Percentiles rank a stretch among this genome's conserved stretches.
phyloP scores from a whole-genome alignment of 2,329 filamentous ascomycete genomes.

The Colletotrichum tropicale region DNA sequence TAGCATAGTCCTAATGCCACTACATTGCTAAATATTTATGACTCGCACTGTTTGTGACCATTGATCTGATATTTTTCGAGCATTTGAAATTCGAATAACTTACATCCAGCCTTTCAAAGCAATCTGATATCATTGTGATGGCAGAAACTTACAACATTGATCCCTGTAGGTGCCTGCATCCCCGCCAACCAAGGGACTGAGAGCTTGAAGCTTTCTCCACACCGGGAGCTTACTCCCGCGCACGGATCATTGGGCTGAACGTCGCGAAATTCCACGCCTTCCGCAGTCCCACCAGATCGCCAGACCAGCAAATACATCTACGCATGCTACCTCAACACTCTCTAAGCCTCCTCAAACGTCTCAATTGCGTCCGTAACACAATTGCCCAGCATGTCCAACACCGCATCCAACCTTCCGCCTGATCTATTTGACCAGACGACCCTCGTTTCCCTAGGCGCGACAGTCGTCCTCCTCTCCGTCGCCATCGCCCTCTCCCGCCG shows the following conservation, averaged over 20 bases:
- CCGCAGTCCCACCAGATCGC: neutral
- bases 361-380: neutral
- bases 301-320: neutral
- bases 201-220: neutral
- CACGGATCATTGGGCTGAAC: neutral
- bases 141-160: neutral
- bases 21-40: neutral
- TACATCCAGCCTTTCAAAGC: too few species aligned
- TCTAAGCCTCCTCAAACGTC: neutral
- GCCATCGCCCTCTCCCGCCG: conserved; percentile 54
- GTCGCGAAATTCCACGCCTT: neutral
- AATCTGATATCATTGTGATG: neutral
- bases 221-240: neutral
- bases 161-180: too few species aligned
- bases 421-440: conserved; percentile 66
- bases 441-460: conserved; percentile 61
- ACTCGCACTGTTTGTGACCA: too few species aligned
- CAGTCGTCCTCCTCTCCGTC: conserved; percentile 54
- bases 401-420: conserved; percentile 43
- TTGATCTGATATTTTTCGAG: rapidly evolving
- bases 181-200: neutral
- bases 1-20: conserved; percentile 20
- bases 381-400: conserved; percentile 20
- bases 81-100: too few species aligned
- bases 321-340: neutral